Evolutionary conservation across 2,329 filamentous ascomycete genomes (phyloP).

Genomic region (Cadophora gregata): DNA sequence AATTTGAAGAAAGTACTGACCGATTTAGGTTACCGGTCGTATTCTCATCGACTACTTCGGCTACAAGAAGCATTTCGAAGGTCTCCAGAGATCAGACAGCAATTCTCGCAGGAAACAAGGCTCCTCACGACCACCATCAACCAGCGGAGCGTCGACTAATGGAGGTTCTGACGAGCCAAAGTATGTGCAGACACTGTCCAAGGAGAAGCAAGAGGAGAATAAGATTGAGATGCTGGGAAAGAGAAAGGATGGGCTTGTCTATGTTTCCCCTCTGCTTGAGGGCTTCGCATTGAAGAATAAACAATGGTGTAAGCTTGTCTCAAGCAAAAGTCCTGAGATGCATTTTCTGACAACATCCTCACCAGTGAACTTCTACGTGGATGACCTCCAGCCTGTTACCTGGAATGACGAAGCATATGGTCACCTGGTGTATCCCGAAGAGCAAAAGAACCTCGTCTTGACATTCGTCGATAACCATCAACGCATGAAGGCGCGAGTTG

Average conservation of each 20-base stretch:
- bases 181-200: constrained; percentile 41
- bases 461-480: constrained; percentile 55
- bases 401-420: constrained; percentile 54
- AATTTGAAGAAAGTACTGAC: constrained; percentile 37
- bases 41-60: constrained; percentile 34
- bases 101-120: neutral
- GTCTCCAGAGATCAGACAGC: constrained; percentile 21
- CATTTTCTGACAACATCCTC: neutral
- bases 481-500: constrained; percentile 29
- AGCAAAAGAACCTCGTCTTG: constrained; percentile 54
- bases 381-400: constrained; percentile 30
- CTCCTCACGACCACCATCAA: neutral
- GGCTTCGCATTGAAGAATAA: constrained; percentile 56
- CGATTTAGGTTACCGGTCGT: constrained; percentile 26
- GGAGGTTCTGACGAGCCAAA: constrained; percentile 7
- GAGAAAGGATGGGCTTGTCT: constrained; percentile 48
- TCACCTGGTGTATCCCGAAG: constrained; percentile 54
- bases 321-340: neutral
- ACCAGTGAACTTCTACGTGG: constrained; percentile 39
- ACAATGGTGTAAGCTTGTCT: constrained; percentile 48
- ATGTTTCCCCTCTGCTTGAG: constrained; percentile 48
- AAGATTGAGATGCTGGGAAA: constrained; percentile 48
- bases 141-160: neutral
- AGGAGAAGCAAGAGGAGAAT: constrained; percentile 48
- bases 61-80: constrained; percentile 34